A percentile compares a stretch with the other conserved stretches of the same genome.
phyloP scores from a whole-genome alignment of 78 protist species.

The Blattamonas nauphoetae region DNA sequence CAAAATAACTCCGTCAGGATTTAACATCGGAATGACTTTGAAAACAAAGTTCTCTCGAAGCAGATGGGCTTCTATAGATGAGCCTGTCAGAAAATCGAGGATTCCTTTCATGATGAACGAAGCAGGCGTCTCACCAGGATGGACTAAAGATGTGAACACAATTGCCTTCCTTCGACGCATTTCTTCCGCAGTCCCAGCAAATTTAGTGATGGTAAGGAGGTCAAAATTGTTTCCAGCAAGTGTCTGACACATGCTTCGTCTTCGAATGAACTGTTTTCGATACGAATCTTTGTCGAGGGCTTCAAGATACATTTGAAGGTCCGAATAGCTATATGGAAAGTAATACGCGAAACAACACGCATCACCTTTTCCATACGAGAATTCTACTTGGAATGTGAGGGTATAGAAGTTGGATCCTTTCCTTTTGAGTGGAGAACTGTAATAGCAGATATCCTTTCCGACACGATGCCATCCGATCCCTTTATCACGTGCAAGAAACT shows the following conservation, averaged over 20 bases:
- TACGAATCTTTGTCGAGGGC: neutral
- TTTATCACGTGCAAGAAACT: neutral
- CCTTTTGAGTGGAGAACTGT: slow-evolving; percentile 3
- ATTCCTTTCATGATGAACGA: slow-evolving; percentile 58
- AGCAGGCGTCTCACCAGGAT: slow-evolving; percentile 72
- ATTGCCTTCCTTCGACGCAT: slow-evolving; percentile 20
- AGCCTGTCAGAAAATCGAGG: slow-evolving; percentile 46
- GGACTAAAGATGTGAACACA: slow-evolving; percentile 65
- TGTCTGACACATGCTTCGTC: slow-evolving; percentile 43
- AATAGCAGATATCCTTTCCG: slow-evolving; percentile 44
- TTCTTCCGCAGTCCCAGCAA: neutral
- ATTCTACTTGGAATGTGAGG: slow-evolving; percentile 33
- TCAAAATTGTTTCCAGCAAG: slow-evolving; percentile 27
- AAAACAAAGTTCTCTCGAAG: slow-evolving; percentile 52
- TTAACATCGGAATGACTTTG: slow-evolving; percentile 59
- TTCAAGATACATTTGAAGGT: slow-evolving; percentile 14
- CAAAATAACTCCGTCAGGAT: slow-evolving; percentile 63
- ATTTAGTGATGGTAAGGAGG: slow-evolving; percentile 44
- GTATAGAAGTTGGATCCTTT: slow-evolving; percentile 26
- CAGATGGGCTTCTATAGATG: slow-evolving; percentile 18
- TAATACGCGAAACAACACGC: slow-evolving; percentile 39
- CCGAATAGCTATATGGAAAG: slow-evolving; percentile 63
- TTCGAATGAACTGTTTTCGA: neutral
- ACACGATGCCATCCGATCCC: slow-evolving; percentile 49
- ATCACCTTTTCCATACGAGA: slow-evolving; percentile 24